Evolutionary conservation across 2,329 filamentous ascomycete genomes (phyloP).

Genomic region (Fonsecaea erecta): DNA sequence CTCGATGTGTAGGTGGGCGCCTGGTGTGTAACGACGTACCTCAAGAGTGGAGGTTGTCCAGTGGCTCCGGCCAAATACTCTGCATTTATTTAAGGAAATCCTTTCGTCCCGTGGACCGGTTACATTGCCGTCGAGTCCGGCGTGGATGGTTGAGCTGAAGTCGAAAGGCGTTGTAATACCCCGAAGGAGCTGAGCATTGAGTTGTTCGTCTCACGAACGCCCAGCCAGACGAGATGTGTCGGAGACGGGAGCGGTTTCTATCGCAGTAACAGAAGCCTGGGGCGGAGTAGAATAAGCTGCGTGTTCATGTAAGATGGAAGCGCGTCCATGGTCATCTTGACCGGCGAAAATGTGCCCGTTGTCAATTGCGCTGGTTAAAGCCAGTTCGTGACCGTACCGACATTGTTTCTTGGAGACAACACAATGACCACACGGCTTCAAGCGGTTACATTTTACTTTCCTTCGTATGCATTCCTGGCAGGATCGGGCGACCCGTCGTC

Average conservation of each 20-base stretch:
- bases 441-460: slow-evolving; percentile 42
- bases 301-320: neutral
- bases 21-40: slow-evolving; percentile 22
- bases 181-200: neutral
- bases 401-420: slow-evolving; percentile 30
- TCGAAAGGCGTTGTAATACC: neutral
- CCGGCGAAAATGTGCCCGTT: no score
- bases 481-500: slow-evolving; percentile 36
- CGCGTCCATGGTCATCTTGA: neutral
- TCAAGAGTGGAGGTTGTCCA: slow-evolving; percentile 37
- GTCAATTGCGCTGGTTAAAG: neutral
- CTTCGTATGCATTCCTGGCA: slow-evolving; percentile 42
- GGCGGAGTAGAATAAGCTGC: neutral
- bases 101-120: slow-evolving; percentile 7
- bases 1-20: neutral
- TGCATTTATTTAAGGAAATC: slow-evolving; percentile 34
- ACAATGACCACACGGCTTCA: slow-evolving; percentile 38
- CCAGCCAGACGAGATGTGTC: slow-evolving; percentile 1
- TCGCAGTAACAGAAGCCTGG: neutral
- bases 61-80: slow-evolving; percentile 39
- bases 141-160: neutral
- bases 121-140: neutral
- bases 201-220: neutral
- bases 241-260: slow-evolving; percentile 1
- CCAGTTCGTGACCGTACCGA: slow-evolving; percentile 21